Base-by-base conservation (phyloP, 768 basidiomycete species). In the Suillus subalutaceus region DNA sequence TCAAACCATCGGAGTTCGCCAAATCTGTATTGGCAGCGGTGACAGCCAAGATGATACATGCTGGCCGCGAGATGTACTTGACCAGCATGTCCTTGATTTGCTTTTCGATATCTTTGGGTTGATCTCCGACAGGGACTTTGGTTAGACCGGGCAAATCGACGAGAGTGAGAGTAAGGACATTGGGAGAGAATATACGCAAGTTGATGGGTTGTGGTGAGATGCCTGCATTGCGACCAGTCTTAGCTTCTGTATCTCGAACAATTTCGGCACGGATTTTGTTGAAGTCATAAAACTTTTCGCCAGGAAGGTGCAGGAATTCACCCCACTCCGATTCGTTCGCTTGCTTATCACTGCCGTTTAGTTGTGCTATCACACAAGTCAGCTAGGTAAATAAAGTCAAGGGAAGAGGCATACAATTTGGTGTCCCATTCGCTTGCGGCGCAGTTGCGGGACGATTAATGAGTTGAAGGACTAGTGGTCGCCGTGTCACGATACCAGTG, bases 141-240 rank as follows among this genome's bases (percentile, higher is more conserved):
- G 93, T 99, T 64, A 99, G 80, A 74, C 97, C 97, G 60, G 97
- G 97, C 57, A 99, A 82, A 81, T 99, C 97, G 81, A 99, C 97
- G 66, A 99, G 86, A 38, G 97, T 99, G 30, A 99, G 86, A 10
- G 97, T 99, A 65, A 98, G 86, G 75, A 99, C 96, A 73, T 98
- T 94, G 35, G 97, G 97, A 2, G 97, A 98, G 83, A 88, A 98
- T 78, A 99, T 92, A 67, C 97, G 94, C 65, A 99, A 82, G 80
- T 99, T 99, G 86, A 99, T 99, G 64, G 97, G 96, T 66, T 90
- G 87, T 16, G 97, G 95, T 2, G 97, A 99, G 73, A 99, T 98
- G 66, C 97, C 97, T 50, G 97, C 96, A 75, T 99, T 99, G 79
- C 92, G 93, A 66, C 97, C 97, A 0, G 97, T 99, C 86, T 99